A percentile compares a stretch with the other conserved stretches of the same genome.
Evolutionary conservation across 2,329 filamentous ascomycete species (phyloP).

Genomic region (Colletotrichum gloeosporioides): DNA sequence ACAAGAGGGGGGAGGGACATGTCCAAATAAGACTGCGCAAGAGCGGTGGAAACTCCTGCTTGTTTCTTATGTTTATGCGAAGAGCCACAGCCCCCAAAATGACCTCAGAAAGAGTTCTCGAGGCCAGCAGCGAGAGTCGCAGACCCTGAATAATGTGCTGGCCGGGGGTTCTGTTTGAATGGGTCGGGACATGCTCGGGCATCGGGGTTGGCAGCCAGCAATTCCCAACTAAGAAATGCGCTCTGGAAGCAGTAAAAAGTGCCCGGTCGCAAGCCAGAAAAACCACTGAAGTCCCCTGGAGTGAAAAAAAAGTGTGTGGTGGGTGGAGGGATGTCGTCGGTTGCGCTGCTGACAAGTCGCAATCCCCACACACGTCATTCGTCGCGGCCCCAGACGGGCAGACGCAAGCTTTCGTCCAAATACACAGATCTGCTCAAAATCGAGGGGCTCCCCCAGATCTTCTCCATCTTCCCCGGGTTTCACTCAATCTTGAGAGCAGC

Average conservation of each 20-base stretch:
- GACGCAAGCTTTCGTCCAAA: slow-evolving; percentile 4
- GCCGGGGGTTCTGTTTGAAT: background rate
- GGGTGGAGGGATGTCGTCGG: slow-evolving; percentile 11
- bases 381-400: background rate
- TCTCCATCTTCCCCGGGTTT: slow-evolving; percentile 22
- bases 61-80: background rate
- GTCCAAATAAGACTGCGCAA: background rate
- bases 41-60: background rate
- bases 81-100: background rate
- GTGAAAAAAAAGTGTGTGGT: background rate
- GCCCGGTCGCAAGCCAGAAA: background rate
- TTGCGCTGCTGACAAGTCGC: slow-evolving; percentile 2
- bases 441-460: slow-evolving; percentile 23
- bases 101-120: background rate
- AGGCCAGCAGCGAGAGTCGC: background rate
- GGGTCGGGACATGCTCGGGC: background rate
- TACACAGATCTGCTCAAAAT: slow-evolving; percentile 19
- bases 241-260: background rate
- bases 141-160: background rate
- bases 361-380: slow-evolving; percentile 17
- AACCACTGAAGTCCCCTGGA: background rate
- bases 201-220: background rate
- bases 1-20: background rate
- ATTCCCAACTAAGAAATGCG: background rate
- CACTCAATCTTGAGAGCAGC: slow-evolving; percentile 8